Evolutionary conservation across 2,329 filamentous ascomycete genomes (phyloP), one percentile per base, ranked within the genome.

Genomic region (Gnomoniopsis smithogilvyi): DNA sequence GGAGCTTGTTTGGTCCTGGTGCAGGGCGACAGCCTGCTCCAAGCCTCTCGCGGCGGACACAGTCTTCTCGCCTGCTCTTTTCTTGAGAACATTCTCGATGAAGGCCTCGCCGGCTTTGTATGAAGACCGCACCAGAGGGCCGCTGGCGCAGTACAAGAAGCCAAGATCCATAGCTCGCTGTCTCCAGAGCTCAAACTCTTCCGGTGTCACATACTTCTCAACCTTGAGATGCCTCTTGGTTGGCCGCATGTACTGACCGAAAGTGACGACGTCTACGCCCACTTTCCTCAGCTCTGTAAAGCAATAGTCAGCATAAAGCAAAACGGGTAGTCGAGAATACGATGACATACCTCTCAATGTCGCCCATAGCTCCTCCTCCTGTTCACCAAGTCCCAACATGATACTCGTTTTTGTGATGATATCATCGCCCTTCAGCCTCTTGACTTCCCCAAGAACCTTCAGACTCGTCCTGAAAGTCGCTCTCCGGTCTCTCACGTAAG

Each of bases 171-270:
- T 80, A 43, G 95, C 94, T 54, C 92, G 86, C 76, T 92, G 85
- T 62, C 90, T 85, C 95, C 95, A 99, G 68, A 90, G 78, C 70
- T 98, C 94, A 70, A 99, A 99, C 63, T 88, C 87, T 62, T 90
- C 91, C 1, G 95, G 95, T 0, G 92, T 94, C 50, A 99, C 85
- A 72, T 99, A 99, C 73, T 94, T 92, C 69, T 96, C 90, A 34
- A 99, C 95, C 74, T 96, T 89, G 85, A 99, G 94, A 74, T 99
- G 95, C 48, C 94, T 86, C 81, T 98, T 99, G 4, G 95, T 99
- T 1, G 95, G 95, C 12, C 94, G 91, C 95, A 99, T 99, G 79
- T 99, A 99, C 79, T 99, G 95, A n/a, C 95, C 95, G 67, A 99
- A 99, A 0, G 95, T 99, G 59, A 99, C 92, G 14, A 99, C 92